Evolutionary conservation across 345 rosid species (phyloP), one percentile per base, ranked within the genome.

Genomic region (Corchorus olitorius): DNA sequence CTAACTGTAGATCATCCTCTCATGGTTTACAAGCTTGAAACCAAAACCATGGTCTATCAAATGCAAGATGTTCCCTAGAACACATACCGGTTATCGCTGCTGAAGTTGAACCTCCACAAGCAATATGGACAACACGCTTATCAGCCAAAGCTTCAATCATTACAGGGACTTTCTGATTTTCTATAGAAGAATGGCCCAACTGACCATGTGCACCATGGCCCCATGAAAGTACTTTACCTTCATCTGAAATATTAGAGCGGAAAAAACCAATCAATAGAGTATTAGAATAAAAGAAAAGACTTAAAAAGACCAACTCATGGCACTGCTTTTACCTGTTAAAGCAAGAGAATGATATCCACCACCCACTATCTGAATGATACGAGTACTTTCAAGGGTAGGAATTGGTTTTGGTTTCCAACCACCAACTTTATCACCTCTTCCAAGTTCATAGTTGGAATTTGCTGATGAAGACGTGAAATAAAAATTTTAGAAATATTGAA

Each of bases 281-380:
- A 48, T 56, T 54, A 14, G 35, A 39, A 34, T 11, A 45, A 15
- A 22, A 70, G 33, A 41, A 37, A 35, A 19, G 45, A 6, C 34
- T 7, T 4, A 27, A 39, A 50, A 22, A 41, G 54, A 37, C 2
- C 3, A n/a, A 50, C 34, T n/a, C 13, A 12, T 22, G 41, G 43
- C 34, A 70, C 33, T 53, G 48, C 17, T 48, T 77, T 80, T 89
- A 95, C 98, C 92, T 4, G 93, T 92, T 78, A 96, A 85, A 43
- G 97, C 99, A 68, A 96, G 92, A 71, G 94, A 89, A 77, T 93
- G 99, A 88, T 89, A 96, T 81, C 98, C 99, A 80, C 97, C 98
- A 67, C 91, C 76, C 8, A 92, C 97, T 69, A 96, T 80, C 87
- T 93, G 99, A 77, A 82, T 80, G 41, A 92, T 81, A 52, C 75